Evolutionary conservation across 2,329 filamentous ascomycete species (phyloP).

Genomic region (Diaporthe helianthi): DNA sequence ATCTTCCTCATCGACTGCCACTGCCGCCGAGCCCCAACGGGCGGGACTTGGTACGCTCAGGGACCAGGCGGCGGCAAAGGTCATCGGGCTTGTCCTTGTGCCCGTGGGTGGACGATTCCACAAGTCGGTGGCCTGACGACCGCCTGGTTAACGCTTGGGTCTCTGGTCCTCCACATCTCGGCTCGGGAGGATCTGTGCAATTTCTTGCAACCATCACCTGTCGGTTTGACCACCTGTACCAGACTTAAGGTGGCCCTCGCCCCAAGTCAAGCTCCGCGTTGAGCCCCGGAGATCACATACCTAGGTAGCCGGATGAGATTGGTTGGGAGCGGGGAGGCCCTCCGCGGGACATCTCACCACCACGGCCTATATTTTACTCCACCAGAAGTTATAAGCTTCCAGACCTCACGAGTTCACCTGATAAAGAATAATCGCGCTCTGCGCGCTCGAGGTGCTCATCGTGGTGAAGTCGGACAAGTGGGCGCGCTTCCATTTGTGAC

Average conservation of each 20-base stretch:
- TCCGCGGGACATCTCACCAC: conserved; percentile 9
- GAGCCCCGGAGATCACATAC: neutral
- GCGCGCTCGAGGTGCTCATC: neutral
- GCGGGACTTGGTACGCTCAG: conserved; percentile 10
- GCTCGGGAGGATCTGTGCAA: conserved; percentile 23
- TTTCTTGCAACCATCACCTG: conserved; percentile 14
- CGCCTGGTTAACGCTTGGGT: neutral
- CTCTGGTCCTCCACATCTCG: conserved; percentile 16
- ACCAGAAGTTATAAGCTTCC: neutral
- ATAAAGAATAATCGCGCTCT: neutral
- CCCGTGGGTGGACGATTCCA: neutral
- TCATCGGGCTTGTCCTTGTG: conserved; percentile 1
- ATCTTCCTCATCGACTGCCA: neutral
- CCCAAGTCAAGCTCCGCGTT: neutral
- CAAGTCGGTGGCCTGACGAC: neutral
- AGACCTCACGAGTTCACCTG: neutral
- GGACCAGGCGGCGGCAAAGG: neutral
- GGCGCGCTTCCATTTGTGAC: conserved; percentile 5
- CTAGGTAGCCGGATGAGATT: conserved; percentile 1
- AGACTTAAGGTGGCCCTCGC: neutral
- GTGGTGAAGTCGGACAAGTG: neutral
- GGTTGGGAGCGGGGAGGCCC: neutral
- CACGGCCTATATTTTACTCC: neutral
- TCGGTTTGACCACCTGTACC: conserved; percentile 19
- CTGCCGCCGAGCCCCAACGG: conserved; percentile 5